Base-by-base conservation (phyloP, 805 yeast species). In the Kluyveromyces siamensis region DNA sequence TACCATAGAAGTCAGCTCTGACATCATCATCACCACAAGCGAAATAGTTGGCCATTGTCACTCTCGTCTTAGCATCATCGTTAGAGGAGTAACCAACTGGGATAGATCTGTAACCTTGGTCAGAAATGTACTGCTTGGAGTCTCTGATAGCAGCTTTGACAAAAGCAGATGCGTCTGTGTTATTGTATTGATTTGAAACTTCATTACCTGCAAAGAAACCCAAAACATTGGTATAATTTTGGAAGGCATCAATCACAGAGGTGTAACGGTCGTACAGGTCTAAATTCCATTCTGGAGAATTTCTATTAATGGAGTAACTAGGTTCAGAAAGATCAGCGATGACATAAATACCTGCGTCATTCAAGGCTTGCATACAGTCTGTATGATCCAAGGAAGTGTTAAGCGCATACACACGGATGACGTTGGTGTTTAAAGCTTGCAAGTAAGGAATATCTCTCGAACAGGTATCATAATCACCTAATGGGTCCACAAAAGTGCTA, bases 181-280 rank as follows among this genome's bases (percentile, higher is more conserved):
- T 84, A 57, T 77, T 63, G 33, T 63, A 65, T 58, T 78, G 74
- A 69, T 84, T 84, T 60, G 88, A 76, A 53, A 85, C 91, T 74
- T 85, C 91, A 63, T 85, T 85, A 75, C 91, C 91, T 44, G 91
- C 91, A 66, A 84, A 84, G 75, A 84, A 85, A 59, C 93, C 93
- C 56, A 85, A 72, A 46, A 83, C 74, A 66, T 84, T 85, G 60
- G 86, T 75, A 68, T 84, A 84, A 63, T 76, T 73, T 50, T 77
- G 77, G 74, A 85, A 80, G 59, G 68, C 65, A 63, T 85, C 91
- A 57, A 85, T 80, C 46, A 84, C 87, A 6, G 73, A 59, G 47
- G 83, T 80, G 72, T 85, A 85, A 72, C 90, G 79, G 47, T 78
- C 69, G 65, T 72, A 82, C 55, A 84, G 70, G 3, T 75, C 82